These are phyloP conservation scores for Russula compacta DNA, from an alignment of 768 basidiomycete genomes.

Conservation along the genomic window DNA sequence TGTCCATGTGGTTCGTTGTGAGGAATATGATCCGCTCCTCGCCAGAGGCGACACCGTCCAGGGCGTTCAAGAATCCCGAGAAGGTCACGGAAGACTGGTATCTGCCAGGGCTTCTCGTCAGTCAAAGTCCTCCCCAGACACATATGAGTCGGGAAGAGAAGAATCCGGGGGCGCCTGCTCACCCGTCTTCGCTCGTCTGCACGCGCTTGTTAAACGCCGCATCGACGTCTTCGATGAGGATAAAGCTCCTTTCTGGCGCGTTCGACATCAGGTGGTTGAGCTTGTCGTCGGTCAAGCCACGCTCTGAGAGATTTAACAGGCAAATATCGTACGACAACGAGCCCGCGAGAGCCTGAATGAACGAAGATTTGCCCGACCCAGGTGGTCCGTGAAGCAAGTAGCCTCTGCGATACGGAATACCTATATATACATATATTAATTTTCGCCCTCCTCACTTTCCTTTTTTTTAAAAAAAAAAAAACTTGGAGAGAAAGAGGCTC, in stretches of 20 bases:
- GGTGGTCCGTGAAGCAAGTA: slow-evolving; percentile 95
- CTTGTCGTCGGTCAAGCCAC: slow-evolving; percentile 95
- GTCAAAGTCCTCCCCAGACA: background rate
- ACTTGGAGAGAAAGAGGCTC: slow-evolving; percentile 20
- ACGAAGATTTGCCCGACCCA: slow-evolving; percentile 97
- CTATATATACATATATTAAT: slow-evolving; percentile 35
- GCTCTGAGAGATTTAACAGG: slow-evolving; percentile 88
- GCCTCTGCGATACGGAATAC: slow-evolving; percentile 94
- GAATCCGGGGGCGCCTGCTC: slow-evolving; percentile 26
- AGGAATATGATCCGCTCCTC: slow-evolving; percentile 98
- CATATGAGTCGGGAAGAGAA: background rate
- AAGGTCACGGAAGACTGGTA: slow-evolving; percentile 96
- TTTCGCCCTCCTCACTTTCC: background rate
- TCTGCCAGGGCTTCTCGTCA: slow-evolving; percentile 31
- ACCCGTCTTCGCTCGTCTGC: slow-evolving; percentile 91
- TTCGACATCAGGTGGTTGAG: slow-evolving; percentile 88
- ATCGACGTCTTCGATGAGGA: slow-evolving; percentile 97
- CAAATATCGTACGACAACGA: slow-evolving; percentile 92
- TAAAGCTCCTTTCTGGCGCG: slow-evolving; percentile 83
- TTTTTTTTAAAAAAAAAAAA: background rate
- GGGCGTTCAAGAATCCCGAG: slow-evolving; percentile 92
- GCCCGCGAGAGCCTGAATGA: slow-evolving; percentile 95
- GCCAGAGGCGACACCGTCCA: slow-evolving; percentile 96
- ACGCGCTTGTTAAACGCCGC: slow-evolving; percentile 93
- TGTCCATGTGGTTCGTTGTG: slow-evolving; percentile 94